These are phyloP conservation scores for Syncephalastrum racemosum DNA, from an alignment of 371 early-diverging fungal genomes.

Conservation along the genomic window DNA sequence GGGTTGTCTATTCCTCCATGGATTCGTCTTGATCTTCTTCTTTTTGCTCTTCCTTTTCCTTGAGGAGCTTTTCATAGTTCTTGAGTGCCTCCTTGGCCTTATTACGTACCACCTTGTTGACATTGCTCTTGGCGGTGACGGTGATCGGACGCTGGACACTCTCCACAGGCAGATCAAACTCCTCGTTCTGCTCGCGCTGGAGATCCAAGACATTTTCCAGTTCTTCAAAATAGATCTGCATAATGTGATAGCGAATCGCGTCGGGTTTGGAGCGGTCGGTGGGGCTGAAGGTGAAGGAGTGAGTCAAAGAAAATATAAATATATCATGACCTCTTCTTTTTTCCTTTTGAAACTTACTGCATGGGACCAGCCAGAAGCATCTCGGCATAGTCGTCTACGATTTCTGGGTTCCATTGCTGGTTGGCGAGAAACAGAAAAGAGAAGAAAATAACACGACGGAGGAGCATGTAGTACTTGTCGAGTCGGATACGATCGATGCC, in stretches of 20 bases:
- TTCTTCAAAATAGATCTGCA: slow-evolving; percentile 83
- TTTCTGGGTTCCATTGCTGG: slow-evolving; percentile 62
- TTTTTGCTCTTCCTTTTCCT: slow-evolving; percentile 13
- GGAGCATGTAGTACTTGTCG: slow-evolving; percentile 84
- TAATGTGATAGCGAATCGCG: slow-evolving; percentile 76
- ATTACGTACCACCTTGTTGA: slow-evolving; percentile 54
- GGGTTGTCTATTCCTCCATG: slow-evolving; percentile 12
- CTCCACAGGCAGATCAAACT: slow-evolving; percentile 40
- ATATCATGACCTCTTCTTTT: neutral
- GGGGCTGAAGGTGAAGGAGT: slow-evolving; percentile 40
- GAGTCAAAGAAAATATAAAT: neutral
- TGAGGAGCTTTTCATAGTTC: slow-evolving; percentile 4
- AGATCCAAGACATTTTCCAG: slow-evolving; percentile 64
- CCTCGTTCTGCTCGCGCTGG: slow-evolving; percentile 33
- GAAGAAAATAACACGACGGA: slow-evolving; percentile 70
- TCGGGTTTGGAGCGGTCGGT: slow-evolving; percentile 68
- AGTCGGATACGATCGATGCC: slow-evolving; percentile 84
- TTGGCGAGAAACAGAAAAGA: slow-evolving; percentile 69
- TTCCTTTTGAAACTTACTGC: slow-evolving; percentile 48
- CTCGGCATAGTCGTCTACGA: slow-evolving; percentile 58
- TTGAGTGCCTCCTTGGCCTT: slow-evolving; percentile 49
- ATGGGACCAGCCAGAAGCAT: slow-evolving; percentile 71
- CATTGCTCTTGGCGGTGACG: slow-evolving; percentile 52
- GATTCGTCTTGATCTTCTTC: slow-evolving; percentile 8
- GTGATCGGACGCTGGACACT: slow-evolving; percentile 67